phyloP scores from a whole-genome alignment of 2,329 filamentous ascomycete species.

The Talaromyces islandicus region DNA sequence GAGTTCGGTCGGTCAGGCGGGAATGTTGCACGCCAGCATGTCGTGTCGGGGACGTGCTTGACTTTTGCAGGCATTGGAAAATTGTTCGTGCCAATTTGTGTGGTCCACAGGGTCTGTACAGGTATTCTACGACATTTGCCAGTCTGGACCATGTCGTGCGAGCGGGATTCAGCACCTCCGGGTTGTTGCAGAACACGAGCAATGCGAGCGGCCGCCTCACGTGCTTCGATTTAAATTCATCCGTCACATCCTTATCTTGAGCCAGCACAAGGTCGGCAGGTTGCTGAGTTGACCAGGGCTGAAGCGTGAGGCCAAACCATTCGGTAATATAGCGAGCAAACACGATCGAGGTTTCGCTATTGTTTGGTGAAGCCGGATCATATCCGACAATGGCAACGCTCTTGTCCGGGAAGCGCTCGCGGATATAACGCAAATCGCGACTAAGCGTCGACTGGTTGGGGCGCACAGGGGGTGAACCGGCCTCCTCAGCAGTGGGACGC shows the following conservation, averaged over 20 bases:
- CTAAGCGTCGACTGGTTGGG: slow-evolving; percentile 18
- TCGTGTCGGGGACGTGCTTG: slow-evolving; percentile 3
- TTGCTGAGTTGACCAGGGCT: slow-evolving; percentile 19
- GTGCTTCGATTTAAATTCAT: slow-evolving; percentile 13
- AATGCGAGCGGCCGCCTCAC: slow-evolving; percentile 23
- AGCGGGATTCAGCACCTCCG: slow-evolving; percentile 27
- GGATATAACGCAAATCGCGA: slow-evolving; percentile 20
- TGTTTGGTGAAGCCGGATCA: slow-evolving; percentile 15
- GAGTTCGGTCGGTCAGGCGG: slow-evolving; percentile 6
- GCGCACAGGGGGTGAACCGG: slow-evolving; percentile 13
- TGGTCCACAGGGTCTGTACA: slow-evolving; percentile 35
- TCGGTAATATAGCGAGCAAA: slow-evolving; percentile 27
- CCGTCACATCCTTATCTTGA: slow-evolving; percentile 23
- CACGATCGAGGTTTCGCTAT: slow-evolving; percentile 19
- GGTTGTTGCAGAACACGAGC: slow-evolving; percentile 32
- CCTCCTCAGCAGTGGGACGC: slow-evolving; percentile 22
- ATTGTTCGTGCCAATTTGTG: slow-evolving; percentile 36
- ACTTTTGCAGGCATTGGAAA: slow-evolving; percentile 22
- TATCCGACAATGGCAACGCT: slow-evolving; percentile 25
- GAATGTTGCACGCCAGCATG: not conserved
- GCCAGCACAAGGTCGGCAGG: slow-evolving; percentile 32
- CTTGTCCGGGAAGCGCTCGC: slow-evolving; percentile 19
- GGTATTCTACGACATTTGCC: slow-evolving; percentile 30
- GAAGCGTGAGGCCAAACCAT: slow-evolving; percentile 33
- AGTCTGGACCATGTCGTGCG: slow-evolving; percentile 23